phyloP scores from a whole-genome alignment of 2,329 filamentous ascomycete species.

The Pseudogymnoascus sp. region DNA sequence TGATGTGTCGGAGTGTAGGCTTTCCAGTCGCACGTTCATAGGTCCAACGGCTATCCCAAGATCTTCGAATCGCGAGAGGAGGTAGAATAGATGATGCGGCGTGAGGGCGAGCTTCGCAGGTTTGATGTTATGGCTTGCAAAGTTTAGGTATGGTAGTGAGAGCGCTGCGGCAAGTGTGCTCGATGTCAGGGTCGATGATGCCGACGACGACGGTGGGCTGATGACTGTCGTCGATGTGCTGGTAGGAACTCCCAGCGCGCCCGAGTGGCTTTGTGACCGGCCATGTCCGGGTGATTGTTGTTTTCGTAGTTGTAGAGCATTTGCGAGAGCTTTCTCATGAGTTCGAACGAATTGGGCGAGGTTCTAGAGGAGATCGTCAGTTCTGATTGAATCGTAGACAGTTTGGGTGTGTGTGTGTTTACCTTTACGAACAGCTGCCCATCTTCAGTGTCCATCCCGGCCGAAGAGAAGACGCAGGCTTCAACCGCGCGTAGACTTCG shows the following conservation, averaged over 20 bases:
- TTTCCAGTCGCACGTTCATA: slow-evolving; percentile 93
- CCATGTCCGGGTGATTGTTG: slow-evolving; percentile 63
- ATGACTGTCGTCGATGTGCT: slow-evolving; percentile 35
- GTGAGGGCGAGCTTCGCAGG: slow-evolving; percentile 88
- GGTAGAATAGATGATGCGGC: slow-evolving; percentile 92
- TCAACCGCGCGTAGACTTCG: slow-evolving; percentile 6
- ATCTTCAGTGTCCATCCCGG: slow-evolving; percentile 64
- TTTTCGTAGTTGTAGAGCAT: slow-evolving; percentile 81
- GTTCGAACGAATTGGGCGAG: slow-evolving; percentile 93
- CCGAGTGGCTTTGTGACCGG: slow-evolving; percentile 57
- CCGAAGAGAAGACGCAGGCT: slow-evolving; percentile 7
- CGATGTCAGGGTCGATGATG: slow-evolving; percentile 56
- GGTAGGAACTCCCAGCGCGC: slow-evolving; percentile 41
- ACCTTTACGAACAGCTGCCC: slow-evolving; percentile 85
- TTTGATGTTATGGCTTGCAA: slow-evolving; percentile 78
- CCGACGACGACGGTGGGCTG: slow-evolving; percentile 54
- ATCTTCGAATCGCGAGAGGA: slow-evolving; percentile 91
- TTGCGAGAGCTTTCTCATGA: slow-evolving; percentile 94
- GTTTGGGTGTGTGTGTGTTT: slow-evolving; percentile 24
- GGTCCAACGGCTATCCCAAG: slow-evolving; percentile 83
- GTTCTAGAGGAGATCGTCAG: slow-evolving; percentile 54
- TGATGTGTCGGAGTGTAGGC: slow-evolving; percentile 79
- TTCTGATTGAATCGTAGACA: slow-evolving; percentile 2
- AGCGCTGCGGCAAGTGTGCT: slow-evolving; percentile 75
- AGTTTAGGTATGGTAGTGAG: slow-evolving; percentile 76